Evolutionary conservation across 2,329 filamentous ascomycete genomes (phyloP).

Genomic region (Paecilomyces variotii): DNA sequence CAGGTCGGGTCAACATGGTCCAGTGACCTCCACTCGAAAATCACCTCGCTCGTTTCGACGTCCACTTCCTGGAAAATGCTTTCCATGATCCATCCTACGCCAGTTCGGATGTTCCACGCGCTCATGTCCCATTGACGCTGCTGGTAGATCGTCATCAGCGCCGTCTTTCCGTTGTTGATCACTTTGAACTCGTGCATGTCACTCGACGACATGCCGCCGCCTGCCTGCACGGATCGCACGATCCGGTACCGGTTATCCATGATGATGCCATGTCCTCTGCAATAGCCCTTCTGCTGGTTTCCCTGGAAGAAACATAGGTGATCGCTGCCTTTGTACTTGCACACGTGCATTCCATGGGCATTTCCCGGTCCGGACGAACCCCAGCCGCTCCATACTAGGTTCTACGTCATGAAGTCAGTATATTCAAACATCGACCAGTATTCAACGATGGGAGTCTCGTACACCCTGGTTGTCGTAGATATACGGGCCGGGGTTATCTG

Average conservation of each 20-base stretch:
- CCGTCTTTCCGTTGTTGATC: constrained; percentile 36
- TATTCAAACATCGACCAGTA: not conserved
- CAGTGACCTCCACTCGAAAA: constrained; percentile 45
- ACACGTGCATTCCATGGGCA: constrained; percentile 42
- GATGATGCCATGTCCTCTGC: constrained; percentile 45
- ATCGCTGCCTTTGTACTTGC: constrained; percentile 39
- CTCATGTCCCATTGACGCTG: constrained; percentile 42
- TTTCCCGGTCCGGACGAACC: constrained; percentile 42
- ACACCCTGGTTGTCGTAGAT: constrained; percentile 46
- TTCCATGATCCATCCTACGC: constrained; percentile 45
- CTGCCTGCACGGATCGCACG: constrained; percentile 39
- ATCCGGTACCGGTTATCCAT: constrained; percentile 44
- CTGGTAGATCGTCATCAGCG: constrained; percentile 35
- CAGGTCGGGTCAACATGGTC: constrained; percentile 42
- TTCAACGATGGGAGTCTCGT: constrained; percentile 5
- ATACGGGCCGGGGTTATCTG: constrained; percentile 42
- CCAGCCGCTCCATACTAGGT: constrained; percentile 45
- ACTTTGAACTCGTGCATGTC: constrained; percentile 48
- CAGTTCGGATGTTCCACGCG: constrained; percentile 32
- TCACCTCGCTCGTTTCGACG: constrained; percentile 39
- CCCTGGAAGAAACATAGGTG: constrained; percentile 49
- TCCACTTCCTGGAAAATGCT: constrained; percentile 48
- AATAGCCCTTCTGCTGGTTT: constrained; percentile 44
- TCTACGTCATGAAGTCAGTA: constrained; percentile 19
- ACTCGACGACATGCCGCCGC: constrained; percentile 33